These are phyloP conservation scores for Aeminium ludgeri DNA, from an alignment of 495 filamentous ascomycete genomes.

Conservation along the genomic window DNA sequence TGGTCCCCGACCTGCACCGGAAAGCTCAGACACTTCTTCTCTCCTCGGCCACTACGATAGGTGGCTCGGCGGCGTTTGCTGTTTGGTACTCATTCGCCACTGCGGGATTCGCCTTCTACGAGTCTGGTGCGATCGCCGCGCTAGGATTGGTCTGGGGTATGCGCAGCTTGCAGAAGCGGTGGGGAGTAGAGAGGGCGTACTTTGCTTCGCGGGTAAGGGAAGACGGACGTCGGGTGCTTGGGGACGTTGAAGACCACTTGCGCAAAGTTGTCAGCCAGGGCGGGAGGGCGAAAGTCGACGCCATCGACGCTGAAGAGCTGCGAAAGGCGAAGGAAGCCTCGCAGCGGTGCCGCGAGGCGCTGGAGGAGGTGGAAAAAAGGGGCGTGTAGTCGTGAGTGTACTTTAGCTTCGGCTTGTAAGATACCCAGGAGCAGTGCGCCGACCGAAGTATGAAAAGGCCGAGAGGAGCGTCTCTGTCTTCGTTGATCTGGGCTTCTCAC, in stretches of 20 bases:
- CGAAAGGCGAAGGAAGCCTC: slow-evolving; percentile 25
- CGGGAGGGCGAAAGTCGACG: slow-evolving; percentile 21
- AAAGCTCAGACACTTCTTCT: slow-evolving; percentile 64
- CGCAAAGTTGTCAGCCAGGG: slow-evolving; percentile 38
- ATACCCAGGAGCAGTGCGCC: too few relatives aligned
- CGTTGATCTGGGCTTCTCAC: too few relatives aligned
- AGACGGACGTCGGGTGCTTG: slow-evolving; percentile 57
- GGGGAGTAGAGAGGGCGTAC: slow-evolving; percentile 50
- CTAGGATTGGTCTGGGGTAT: slow-evolving; percentile 59
- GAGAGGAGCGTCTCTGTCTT: too few relatives aligned
- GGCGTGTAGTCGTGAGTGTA: too few relatives aligned
- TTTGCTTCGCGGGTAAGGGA: slow-evolving; percentile 71
- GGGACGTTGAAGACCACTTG: slow-evolving; percentile 48
- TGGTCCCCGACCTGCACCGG: slow-evolving; percentile 60
- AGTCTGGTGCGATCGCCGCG: slow-evolving; percentile 63
- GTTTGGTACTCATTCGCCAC: slow-evolving; percentile 51
- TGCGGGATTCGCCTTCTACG: slow-evolving; percentile 42
- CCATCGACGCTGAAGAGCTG: slow-evolving; percentile 27
- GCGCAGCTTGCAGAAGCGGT: slow-evolving; percentile 56
- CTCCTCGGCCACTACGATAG: slow-evolving; percentile 51
- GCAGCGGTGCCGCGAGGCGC: slow-evolving; percentile 33
- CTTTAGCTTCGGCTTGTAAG: too few relatives aligned
- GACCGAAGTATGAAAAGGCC: too few relatives aligned
- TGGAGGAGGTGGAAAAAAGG: slow-evolving; percentile 24
- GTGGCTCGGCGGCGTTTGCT: slow-evolving; percentile 44